Percentiles rank a stretch among this genome's conserved stretches.
Conservation (phyloP, 1,284 basidiomycete species). For the Filobasidium uniguttulatum region DNA sequence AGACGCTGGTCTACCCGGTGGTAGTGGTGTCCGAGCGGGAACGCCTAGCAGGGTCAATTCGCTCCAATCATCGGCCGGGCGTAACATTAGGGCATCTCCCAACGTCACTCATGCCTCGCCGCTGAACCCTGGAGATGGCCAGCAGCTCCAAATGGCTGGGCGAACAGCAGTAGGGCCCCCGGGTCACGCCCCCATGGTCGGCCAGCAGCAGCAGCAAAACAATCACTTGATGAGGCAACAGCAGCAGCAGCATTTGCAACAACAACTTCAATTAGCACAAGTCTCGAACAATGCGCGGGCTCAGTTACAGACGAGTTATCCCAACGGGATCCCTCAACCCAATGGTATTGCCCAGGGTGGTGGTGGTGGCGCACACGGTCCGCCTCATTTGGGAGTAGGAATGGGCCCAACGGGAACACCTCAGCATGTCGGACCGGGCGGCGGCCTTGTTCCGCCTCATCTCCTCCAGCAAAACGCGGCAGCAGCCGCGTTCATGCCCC, state of each 20-base stretch:
- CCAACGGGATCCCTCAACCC: background rate
- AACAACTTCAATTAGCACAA: slow-evolving; percentile 8
- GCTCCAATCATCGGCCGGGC: slow-evolving; percentile 6
- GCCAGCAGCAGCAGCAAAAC: background rate
- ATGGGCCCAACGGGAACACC: background rate
- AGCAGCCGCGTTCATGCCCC: background rate
- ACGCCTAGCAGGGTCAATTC: slow-evolving; percentile 11
- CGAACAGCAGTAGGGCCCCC: background rate
- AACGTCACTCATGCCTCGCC: background rate
- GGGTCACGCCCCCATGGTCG: background rate
- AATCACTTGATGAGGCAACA: background rate
- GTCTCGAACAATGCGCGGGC: slow-evolving; percentile 10
- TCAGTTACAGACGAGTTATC: slow-evolving; percentile 9
- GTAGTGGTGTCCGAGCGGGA: slow-evolving; percentile 6
- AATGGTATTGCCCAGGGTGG: no score
- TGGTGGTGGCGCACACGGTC: no score
- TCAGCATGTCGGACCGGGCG: background rate
- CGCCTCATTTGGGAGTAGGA: no score
- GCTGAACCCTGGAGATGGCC: no score
- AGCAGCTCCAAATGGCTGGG: no score
- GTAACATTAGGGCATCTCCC: background rate
- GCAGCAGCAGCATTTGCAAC: slow-evolving; percentile 4
- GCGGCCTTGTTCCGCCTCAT: background rate
- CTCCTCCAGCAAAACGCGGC: background rate
- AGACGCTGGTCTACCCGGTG: slow-evolving; percentile 4